A percentile compares a stretch with the other conserved stretches of the same genome.
These are phyloP conservation scores for Spergularia azorica DNA, from an alignment of 179 eudicot species.

Conservation along the genomic window DNA sequence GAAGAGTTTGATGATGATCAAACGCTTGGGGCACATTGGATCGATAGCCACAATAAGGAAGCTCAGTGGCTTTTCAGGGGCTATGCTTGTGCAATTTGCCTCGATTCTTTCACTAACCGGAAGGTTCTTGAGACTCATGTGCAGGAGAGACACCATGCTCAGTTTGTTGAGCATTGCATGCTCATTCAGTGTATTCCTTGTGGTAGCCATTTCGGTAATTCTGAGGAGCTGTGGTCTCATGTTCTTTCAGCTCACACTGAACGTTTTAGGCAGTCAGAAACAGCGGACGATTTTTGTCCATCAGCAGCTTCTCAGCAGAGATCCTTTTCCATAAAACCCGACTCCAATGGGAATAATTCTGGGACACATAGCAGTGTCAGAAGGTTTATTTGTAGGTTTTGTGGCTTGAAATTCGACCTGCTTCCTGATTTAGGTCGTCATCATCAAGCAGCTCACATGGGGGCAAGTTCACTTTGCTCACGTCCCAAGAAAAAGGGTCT, in stretches of 20 bases:
- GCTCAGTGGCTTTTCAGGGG: slow-evolving; percentile 96
- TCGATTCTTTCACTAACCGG: slow-evolving; percentile 88
- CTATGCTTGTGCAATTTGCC: slow-evolving; percentile 93
- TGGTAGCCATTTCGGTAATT: slow-evolving; percentile 78
- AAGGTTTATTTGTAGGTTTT: slow-evolving; percentile 75
- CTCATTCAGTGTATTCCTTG: slow-evolving; percentile 94
- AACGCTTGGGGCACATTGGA: slow-evolving; percentile 79
- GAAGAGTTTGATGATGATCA: slow-evolving; percentile 59
- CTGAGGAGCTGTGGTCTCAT: slow-evolving; percentile 85
- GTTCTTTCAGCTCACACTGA: slow-evolving; percentile 74
- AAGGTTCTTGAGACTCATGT: slow-evolving; percentile 90
- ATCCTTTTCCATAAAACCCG: slow-evolving; percentile 27
- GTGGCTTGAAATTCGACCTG: slow-evolving; percentile 91
- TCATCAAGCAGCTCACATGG: slow-evolving; percentile 98
- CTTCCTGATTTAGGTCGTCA: slow-evolving; percentile 99
- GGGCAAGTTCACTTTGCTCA: slow-evolving; percentile 45
- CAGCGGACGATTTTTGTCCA: slow-evolving; percentile 27
- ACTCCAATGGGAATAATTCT: slow-evolving; percentile 40
- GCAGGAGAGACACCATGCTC: slow-evolving; percentile 85
- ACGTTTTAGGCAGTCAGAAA: slow-evolving; percentile 53
- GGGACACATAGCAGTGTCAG: slow-evolving; percentile 48
- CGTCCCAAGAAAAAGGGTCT: slow-evolving; percentile 65
- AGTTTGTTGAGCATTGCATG: slow-evolving; percentile 88
- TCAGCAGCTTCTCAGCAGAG: slow-evolving; percentile 35
- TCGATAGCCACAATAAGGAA: slow-evolving; percentile 85